Evolutionary conservation across 768 basidiomycete genomes (phyloP).

Genomic region (Leccinum pellstonianum): DNA sequence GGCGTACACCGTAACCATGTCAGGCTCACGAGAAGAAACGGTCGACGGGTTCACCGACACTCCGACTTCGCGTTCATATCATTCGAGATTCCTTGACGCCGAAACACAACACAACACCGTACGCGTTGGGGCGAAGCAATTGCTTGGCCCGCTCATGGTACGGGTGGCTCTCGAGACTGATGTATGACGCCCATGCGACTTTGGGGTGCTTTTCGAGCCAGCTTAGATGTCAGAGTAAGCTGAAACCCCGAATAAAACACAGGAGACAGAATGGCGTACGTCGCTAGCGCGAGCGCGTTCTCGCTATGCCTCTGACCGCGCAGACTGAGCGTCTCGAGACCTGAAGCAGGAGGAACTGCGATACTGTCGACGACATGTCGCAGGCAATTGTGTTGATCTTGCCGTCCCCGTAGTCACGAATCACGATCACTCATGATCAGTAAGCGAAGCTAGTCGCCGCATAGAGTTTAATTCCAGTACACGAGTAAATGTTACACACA

Average conservation of each 20-base stretch:
- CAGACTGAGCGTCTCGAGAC: too few relatives aligned
- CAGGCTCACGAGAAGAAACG: too few relatives aligned
- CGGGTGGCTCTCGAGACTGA: constrained; percentile 50
- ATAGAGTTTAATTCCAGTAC: not conserved
- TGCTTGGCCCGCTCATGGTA: constrained; percentile 23
- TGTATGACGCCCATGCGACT: constrained; percentile 55
- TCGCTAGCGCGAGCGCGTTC: constrained; percentile 57
- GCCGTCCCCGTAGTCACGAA: not conserved
- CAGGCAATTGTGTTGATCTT: too few relatives aligned
- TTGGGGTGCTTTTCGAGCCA: constrained; percentile 65
- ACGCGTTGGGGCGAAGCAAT: constrained; percentile 50
- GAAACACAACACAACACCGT: constrained; percentile 76
- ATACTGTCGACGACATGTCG: too few relatives aligned
- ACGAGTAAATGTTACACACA: not conserved
- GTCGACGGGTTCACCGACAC: too few relatives aligned
- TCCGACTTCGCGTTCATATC: too few relatives aligned
- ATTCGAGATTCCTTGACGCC: constrained; percentile 54
- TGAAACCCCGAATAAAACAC: not conserved
- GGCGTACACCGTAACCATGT: too few relatives aligned
- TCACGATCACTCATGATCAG: too few relatives aligned
- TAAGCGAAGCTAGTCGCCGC: not conserved
- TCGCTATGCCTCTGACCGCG: too few relatives aligned
- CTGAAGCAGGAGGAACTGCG: too few relatives aligned
- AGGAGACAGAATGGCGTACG: constrained; percentile 35
- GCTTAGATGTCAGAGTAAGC: constrained; percentile 18